Percentiles rank a stretch among this genome's conserved stretches.
phyloP scores from a whole-genome alignment of 148 eudicot species.

The Dysphania ambrosioides region DNA sequence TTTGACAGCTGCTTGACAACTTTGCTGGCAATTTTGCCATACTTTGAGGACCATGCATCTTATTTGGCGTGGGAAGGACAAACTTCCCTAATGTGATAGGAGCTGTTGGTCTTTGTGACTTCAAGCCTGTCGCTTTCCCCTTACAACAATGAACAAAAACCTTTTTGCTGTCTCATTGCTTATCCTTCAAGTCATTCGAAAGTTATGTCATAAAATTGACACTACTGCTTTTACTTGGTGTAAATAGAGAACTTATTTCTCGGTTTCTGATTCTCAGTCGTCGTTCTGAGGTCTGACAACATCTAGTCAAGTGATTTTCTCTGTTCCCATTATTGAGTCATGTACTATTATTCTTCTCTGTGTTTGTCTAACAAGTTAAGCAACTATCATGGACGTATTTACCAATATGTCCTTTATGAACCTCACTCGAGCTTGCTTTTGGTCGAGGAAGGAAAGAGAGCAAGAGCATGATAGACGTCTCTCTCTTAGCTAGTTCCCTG shows the following conservation, averaged over 20 bases:
- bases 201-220: not conserved
- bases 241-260: not conserved
- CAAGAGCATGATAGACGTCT: not conserved
- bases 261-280: not conserved
- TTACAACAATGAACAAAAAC: not conserved
- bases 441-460: not conserved
- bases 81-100: not conserved
- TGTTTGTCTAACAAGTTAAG: not conserved
- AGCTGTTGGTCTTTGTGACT: not conserved
- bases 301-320: not conserved
- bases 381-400: not conserved
- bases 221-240: not conserved
- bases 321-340: not conserved
- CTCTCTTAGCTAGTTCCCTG: not conserved
- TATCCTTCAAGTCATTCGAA: not conserved
- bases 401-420: not conserved
- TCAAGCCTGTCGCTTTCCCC: not conserved
- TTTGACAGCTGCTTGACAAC: no score
- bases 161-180: not conserved
- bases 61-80: not conserved
- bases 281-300: not conserved
- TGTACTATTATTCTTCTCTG: not conserved
- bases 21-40: conserved; percentile 4
- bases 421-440: not conserved
- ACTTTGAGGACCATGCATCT: not conserved